Evolutionary conservation across 768 basidiomycete species (phyloP), one percentile per base, ranked within the genome.

Genomic region (Tricholoma terreum): DNA sequence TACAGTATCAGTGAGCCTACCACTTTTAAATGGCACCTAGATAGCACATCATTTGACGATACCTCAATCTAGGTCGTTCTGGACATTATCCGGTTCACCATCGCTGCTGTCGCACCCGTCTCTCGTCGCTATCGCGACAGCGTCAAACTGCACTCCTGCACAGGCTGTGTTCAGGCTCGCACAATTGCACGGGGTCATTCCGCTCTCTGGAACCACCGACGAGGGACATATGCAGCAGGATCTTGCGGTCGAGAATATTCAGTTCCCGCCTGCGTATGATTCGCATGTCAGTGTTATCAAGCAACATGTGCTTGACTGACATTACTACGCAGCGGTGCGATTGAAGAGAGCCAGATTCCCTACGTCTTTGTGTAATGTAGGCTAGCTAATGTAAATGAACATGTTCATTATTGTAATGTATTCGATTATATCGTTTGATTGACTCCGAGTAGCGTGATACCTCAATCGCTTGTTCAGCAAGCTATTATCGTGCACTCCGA

Each of bases 71-170:
- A 91, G 90, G 63, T 91, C 90, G 14, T 93, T 94, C 70, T 93
- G 92, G 92, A 93, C 92, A 21, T 72, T 94, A 21, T 80, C 87
- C 1, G 88, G 90, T n/a, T 89, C 90, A 2, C 86, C 90, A 4
- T 74, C 66, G 14, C 73, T 92, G 8, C 73, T 92, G 4, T 54
- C 67, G 3, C 79, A 85, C 64, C 80, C 79, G 0, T 66, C 73
- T 2, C 65, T 87, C 4, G 61, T 69, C 15, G 61, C 71, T 3
- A 71, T 87, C 12, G 80, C 84, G 0, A 57, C 74, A 15, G 73
- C 70, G 21, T 73, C 81, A 22, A 69, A 74, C 1, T 77, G 83
- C 57, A 88, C 89, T 0, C 77, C 82, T 6, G 80, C 84, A 42
- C 90, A 92, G 66, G 79, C 79, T 0, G 67, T 91, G 7, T 93